Evolutionary conservation across 225 moss, liverwort and hornwort species (phyloP), one percentile per base, ranked within the genome.

Genomic region (Climacium dendroides): DNA sequence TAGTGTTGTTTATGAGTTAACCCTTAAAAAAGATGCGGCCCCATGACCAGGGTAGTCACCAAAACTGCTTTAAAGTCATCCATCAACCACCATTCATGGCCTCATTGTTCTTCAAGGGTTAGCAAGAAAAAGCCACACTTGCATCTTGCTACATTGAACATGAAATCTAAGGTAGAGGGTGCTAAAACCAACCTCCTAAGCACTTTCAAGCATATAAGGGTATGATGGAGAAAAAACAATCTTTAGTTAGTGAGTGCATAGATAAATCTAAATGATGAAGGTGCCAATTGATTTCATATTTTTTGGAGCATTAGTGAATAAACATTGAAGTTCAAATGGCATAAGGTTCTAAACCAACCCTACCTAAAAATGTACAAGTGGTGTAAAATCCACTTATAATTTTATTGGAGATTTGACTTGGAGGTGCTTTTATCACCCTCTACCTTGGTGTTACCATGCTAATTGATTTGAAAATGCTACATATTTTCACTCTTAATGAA

Each of bases 111-210:
- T 59, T 59, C 26, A 59, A 12, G 24, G 58, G 1, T n/a, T 66
- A n/a, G 37, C 12, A 67, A 41, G 25, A 9, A 70, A 71, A 43
- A 15, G 5, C 1, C 26, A 43, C 9, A 15, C 9, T 16, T 71
- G 2, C 15, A 70, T 15, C 15, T 70, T 5, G 26, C 9, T 26
- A 43, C 5, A 15, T 0, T 41, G 4, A 70, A 41, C 5, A 41
- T 70, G 15, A 15, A 24, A 23, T 37, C 23, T 23, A 13, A 39
- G 39, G 4, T 13, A 37, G 8, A 23, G 0, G 14, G 69, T 39
- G 14, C 37, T 67, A 24, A 39, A 24, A 8, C 0, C 0, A 0
- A 24, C 39, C 39, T 39, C 39, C 39, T 39, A 3, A 24, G 8
- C 14, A 25, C 25, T 41, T 69, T 39, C 15, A 41, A 0, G 50